Base-by-base conservation (phyloP, 139 green algal genomes). In the Pleodorina starrii region DNA sequence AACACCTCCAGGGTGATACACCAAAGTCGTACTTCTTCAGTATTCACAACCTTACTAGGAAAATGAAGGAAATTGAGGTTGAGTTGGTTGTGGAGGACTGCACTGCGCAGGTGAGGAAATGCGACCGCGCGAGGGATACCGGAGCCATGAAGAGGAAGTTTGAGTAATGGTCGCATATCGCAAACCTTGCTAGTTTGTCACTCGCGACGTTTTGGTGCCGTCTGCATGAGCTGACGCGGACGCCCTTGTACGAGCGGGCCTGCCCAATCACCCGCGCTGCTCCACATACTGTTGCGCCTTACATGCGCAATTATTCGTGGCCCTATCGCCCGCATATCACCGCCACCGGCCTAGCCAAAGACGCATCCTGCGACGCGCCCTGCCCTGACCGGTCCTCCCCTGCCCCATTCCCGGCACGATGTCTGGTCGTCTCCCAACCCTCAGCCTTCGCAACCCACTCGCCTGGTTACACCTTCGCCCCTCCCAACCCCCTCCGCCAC, bases 1-100 rank as follows among this genome's bases (percentile, higher is more conserved):
- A n/a, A n/a, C n/a, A n/a, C n/a, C n/a, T n/a, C n/a, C n/a, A n/a
- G n/a, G n/a, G n/a, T n/a, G n/a, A n/a, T n/a, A n/a, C n/a, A n/a
- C n/a, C n/a, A n/a, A n/a, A n/a, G n/a, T n/a, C n/a, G n/a, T n/a
- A n/a, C n/a, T n/a, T 14, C 42, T 14, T 76, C n/a, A 76, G 23
- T 72, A 27, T 14, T 60, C 14, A 60, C 14, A 60, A 60, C 14
- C 14, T 17, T 27, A 78, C 14, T 7, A 17, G 38, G 14, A 44
- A 38, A 44, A 85, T 85, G 77, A 85, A 85, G 51, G 77, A 85
- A 19, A 85, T 85, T 44, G 77, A 85, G 7, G 51, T 85, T 5
- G 35, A 69, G 21, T 25, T 19, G 14, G 7, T 54, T 10, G 51
- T 85, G 14, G 10, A 63, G 0, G 50, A 72, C 51, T 85, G 50